Evolutionary conservation across 2,329 filamentous ascomycete species (phyloP), one percentile per base, ranked within the genome.

Genomic region (Neurospora sp.): DNA sequence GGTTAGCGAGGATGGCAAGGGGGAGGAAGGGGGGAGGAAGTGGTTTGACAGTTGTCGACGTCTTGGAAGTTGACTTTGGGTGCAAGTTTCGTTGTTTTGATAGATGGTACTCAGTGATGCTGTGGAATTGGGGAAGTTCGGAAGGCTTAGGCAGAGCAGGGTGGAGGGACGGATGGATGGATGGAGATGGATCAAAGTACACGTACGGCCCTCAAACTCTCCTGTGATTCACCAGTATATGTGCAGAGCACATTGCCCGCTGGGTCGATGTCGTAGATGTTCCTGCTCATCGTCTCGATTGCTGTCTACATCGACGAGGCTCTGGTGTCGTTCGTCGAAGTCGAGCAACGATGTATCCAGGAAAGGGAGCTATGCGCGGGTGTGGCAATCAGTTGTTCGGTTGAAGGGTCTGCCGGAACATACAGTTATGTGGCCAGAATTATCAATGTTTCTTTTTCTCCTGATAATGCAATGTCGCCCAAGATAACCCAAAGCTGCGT

Each of bases 181-280:
- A 28, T 33, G 33, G 17, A 3, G 40, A 37, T 52, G 46, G 6
- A 57, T 28, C 46, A 33, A 33, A 23, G 23, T 4, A 75, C 77
- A 75, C 77, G 19, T 68, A 79, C 78, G 6, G 74, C 71, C 52
- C 73, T 74, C 52, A 78, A 69, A 15, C 41, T 66, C 68, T 74
- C 75, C 39, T 75, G 74, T 28, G 74, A 70, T 74, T 69, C 69
- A 52, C 71, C 71, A 6, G 73, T 75, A 70, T 81, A 80, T 10
- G 78, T 80, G 75, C 74, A 78, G 68, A 80, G 76, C 72, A 80
- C 77, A 69, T 79, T 76, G 73, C 79, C 79, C 72, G 79, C 79
- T 72, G 78, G 76, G 73, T 81, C 78, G 68, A 81, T 78, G 71
- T 81, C 79, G 73, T 74, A 79, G 71, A 78, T 74, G 28, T 46